Conservation (phyloP, 2,329 filamentous ascomycete species). For the Pezizomycotina sp. region DNA sequence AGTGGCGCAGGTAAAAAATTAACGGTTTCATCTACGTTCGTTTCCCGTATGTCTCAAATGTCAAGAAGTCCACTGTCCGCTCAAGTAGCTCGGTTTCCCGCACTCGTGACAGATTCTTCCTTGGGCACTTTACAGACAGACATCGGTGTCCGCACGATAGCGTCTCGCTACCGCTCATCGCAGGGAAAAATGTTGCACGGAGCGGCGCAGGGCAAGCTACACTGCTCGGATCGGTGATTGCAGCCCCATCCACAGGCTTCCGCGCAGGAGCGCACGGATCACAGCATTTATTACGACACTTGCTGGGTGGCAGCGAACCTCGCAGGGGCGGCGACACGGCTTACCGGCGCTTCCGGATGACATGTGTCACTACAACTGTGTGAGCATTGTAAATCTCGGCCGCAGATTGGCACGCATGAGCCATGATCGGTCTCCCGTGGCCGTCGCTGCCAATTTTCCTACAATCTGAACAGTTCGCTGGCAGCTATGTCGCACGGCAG, state of each 20-base stretch:
- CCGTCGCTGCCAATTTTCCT: slow-evolving; percentile 28
- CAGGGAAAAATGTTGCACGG: slow-evolving; percentile 54
- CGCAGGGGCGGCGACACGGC: slow-evolving; percentile 37
- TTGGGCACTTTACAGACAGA: slow-evolving; percentile 43
- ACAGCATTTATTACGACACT: slow-evolving; percentile 38
- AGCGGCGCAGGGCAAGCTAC: slow-evolving; percentile 40
- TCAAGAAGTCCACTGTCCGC: slow-evolving; percentile 41
- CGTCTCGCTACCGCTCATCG: slow-evolving; percentile 41
- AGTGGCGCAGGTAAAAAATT: too few relatives aligned
- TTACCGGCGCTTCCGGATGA: slow-evolving; percentile 33
- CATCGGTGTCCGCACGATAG: slow-evolving; percentile 47
- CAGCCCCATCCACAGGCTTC: slow-evolving; percentile 41
- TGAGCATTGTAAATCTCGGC: slow-evolving; percentile 37
- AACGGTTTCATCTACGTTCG: too few relatives aligned
- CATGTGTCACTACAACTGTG: slow-evolving; percentile 40
- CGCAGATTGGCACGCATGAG: slow-evolving; percentile 36
- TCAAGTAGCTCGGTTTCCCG: slow-evolving; percentile 32
- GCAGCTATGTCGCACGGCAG: slow-evolving; percentile 44
- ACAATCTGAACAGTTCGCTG: slow-evolving; percentile 37
- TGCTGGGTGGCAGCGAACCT: slow-evolving; percentile 42
- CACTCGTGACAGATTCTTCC: slow-evolving; percentile 41
- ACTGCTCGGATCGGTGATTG: slow-evolving; percentile 36
- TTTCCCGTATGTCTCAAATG: slow-evolving; percentile 39
- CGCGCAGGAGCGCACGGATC: slow-evolving; percentile 48
- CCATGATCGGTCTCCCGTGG: slow-evolving; percentile 31